phyloP scores from a whole-genome alignment of 306 rosid species.

The Citrullus colocynthis region DNA sequence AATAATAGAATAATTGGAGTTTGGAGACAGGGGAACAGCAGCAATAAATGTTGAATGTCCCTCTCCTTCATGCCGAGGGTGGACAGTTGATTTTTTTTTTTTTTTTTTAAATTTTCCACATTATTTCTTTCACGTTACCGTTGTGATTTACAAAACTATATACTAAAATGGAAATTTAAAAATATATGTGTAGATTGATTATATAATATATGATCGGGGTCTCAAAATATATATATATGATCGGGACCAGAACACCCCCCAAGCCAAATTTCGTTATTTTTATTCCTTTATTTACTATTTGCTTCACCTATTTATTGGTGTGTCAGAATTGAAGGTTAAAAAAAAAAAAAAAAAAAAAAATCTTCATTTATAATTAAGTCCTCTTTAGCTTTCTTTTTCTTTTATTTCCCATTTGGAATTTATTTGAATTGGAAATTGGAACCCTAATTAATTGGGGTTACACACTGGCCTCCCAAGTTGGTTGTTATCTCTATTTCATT shows the following conservation, averaged over 20 bases:
- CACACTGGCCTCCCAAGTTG: too few relatives aligned
- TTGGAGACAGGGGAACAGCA: not conserved
- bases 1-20: not conserved
- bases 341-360: too few relatives aligned
- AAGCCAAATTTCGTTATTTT: not conserved
- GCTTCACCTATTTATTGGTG: not conserved
- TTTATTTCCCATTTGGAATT: not conserved
- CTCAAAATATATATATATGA: not conserved
- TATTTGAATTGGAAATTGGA: not conserved
- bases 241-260: not conserved
- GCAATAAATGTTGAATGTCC: not conserved
- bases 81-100: not conserved
- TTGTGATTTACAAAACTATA: not conserved
- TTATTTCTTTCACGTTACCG: conserved; percentile 1
- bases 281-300: not conserved
- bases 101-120: not conserved
- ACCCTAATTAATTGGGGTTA: not conserved
- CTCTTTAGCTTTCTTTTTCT: not conserved
- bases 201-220: not conserved
- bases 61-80: not conserved
- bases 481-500: too few relatives aligned
- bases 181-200: too few relatives aligned
- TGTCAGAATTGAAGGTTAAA: not conserved
- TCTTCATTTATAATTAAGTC: not conserved
- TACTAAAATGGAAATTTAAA: not conserved